Evolutionary conservation across 805 yeast genomes (phyloP).

Genomic region (Candida silvicultrix): DNA sequence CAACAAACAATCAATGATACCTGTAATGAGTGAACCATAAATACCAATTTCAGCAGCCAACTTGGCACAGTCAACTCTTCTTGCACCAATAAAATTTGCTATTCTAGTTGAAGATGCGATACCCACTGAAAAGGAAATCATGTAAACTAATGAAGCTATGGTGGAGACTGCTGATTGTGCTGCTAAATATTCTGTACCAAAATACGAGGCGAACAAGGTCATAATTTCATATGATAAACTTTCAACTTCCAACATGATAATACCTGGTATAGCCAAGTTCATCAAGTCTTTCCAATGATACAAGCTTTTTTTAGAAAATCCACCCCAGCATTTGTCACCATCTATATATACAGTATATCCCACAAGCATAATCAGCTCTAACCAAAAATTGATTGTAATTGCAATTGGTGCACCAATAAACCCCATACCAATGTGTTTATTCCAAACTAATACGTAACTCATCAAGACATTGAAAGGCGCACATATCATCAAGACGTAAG

Average conservation of each 20-base stretch:
- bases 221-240: conserved; percentile 68
- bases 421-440: conserved; percentile 55
- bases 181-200: conserved; percentile 65
- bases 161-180: conserved; percentile 72
- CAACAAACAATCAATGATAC: conserved; percentile 43
- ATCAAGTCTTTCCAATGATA: conserved; percentile 53
- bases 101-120: conserved; percentile 69
- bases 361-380: conserved; percentile 47
- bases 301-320: conserved; percentile 9
- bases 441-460: conserved; percentile 64
- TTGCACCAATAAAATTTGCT: conserved; percentile 65
- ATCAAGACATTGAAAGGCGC: conserved; percentile 60
- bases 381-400: conserved; percentile 58
- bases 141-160: conserved; percentile 56
- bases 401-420: conserved; percentile 75
- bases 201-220: conserved; percentile 61
- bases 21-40: conserved; percentile 34
- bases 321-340: conserved; percentile 31
- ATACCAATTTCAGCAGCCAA: conserved; percentile 38
- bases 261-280: conserved; percentile 65
- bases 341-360: conserved; percentile 46
- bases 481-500: conserved; percentile 54
- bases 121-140: conserved; percentile 70
- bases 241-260: conserved; percentile 73
- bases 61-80: conserved; percentile 39